phyloP scores from a whole-genome alignment of 1,284 basidiomycete species.

The Cutaneotrichosporon cavernicola region DNA sequence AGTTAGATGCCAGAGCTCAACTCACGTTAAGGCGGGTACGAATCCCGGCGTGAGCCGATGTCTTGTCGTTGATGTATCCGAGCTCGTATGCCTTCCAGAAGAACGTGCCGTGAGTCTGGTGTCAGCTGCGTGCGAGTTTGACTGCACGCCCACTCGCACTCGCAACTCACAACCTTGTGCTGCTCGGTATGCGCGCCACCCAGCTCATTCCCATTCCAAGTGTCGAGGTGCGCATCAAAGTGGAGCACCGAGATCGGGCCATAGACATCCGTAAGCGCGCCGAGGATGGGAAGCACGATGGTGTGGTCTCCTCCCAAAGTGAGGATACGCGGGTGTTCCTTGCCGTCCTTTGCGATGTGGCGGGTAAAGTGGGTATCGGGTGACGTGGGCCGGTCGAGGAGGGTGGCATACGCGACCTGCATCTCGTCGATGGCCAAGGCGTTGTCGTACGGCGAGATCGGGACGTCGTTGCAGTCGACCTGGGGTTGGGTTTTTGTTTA shows the following conservation, averaged over 20 bases:
- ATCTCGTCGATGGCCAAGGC: conserved; percentile 53
- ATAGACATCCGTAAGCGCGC: conserved; percentile 48
- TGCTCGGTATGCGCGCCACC: conserved; percentile 25
- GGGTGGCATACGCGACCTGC: conserved; percentile 42
- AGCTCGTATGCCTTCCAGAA: conserved; percentile 55
- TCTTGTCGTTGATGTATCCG: conserved; percentile 55
- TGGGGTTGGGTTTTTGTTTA: conserved; percentile 18
- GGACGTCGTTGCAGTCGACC: conserved; percentile 54
- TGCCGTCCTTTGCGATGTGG: conserved; percentile 37
- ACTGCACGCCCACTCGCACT: too few species aligned
- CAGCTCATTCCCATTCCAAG: conserved; percentile 48
- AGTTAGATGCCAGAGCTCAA: neutral
- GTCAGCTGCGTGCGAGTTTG: conserved; percentile 16
- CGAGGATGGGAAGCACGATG: conserved; percentile 54
- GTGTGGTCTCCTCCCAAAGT: conserved; percentile 56
- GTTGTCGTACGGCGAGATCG: conserved; percentile 54
- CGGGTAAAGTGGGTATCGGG: conserved; percentile 16
- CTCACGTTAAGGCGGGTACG: conserved; percentile 44
- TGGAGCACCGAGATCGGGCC: conserved; percentile 53
- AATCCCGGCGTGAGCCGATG: conserved; percentile 60
- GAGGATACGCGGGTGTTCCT: conserved; percentile 52
- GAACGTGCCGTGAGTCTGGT: conserved; percentile 46
- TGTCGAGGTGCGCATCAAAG: conserved; percentile 50
- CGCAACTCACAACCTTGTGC: conserved; percentile 26
- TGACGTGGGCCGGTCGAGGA: conserved; percentile 22